A percentile compares a stretch with the other conserved stretches of the same genome.
phyloP scores from a whole-genome alignment of 2,329 filamentous ascomycete species.

The Verticillium albo-atrum region DNA sequence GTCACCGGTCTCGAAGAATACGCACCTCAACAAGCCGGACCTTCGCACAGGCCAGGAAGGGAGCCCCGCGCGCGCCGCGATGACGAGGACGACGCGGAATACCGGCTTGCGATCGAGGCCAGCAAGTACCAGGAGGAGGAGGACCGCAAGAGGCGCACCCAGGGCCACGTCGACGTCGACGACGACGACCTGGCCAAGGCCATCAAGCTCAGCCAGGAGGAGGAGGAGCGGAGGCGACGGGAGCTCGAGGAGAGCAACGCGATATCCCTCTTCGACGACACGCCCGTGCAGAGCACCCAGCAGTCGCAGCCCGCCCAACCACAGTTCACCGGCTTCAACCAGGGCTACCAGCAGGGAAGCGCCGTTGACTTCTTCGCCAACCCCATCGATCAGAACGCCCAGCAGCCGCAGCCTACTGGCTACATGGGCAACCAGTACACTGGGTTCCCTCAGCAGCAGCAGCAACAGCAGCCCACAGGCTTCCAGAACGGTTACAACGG shows the following conservation, averaged over 20 bases:
- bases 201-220: conserved; percentile 89
- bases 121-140: conserved; percentile 95
- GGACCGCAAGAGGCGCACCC: conserved; percentile 70
- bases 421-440: conserved; percentile 55
- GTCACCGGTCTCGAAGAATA: conserved; percentile 91
- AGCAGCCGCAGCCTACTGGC: conserved; percentile 78
- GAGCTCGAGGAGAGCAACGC: conserved; percentile 86
- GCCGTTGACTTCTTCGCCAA: conserved; percentile 98
- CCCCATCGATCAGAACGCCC: conserved; percentile 73
- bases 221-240: conserved; percentile 83
- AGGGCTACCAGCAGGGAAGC: conserved; percentile 94
- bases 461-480: conserved; percentile 38
- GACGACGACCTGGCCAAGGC: conserved; percentile 94
- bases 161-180: conserved; percentile 45
- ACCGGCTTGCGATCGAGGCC: conserved; percentile 84
- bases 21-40: conserved; percentile 38
- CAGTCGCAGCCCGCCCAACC: conserved; percentile 50
- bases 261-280: conserved; percentile 83
- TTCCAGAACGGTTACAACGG: conserved; percentile 64
- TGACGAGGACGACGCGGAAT: conserved; percentile 87
- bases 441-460: conserved; percentile 39
- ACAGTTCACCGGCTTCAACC: conserved; percentile 86
- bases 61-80: conserved; percentile 46
- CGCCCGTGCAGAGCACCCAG: conserved; percentile 42
- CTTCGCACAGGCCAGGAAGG: conserved; percentile 32